phyloP scores from a whole-genome alignment of 768 basidiomycete genomes.

The Ramaria rubella region DNA sequence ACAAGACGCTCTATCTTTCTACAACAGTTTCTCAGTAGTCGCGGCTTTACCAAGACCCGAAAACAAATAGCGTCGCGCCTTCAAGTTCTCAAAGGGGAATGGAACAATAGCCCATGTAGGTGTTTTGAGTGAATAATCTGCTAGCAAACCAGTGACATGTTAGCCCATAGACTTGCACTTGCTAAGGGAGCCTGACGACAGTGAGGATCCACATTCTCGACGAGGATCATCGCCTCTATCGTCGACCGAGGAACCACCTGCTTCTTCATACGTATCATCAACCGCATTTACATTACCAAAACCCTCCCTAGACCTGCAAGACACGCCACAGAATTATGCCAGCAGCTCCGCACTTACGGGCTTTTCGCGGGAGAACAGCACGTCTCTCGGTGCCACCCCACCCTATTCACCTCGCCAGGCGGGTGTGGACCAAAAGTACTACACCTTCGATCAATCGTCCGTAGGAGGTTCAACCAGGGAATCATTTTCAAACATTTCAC shows the following conservation, averaged over 20 bases:
- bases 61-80: conserved; percentile 9
- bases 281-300: too few species aligned
- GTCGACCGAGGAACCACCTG: not conserved
- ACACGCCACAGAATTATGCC: too few species aligned
- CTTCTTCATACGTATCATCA: too few species aligned
- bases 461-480: too few species aligned
- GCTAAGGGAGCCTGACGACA: not conserved
- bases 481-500: too few species aligned
- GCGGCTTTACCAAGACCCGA: not conserved
- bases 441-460: too few species aligned
- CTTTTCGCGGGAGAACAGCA: too few species aligned
- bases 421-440: too few species aligned
- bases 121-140: not conserved
- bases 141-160: not conserved
- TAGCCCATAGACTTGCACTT: not conserved
- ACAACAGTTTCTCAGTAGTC: not conserved
- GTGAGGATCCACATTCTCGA: not conserved
- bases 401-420: too few species aligned
- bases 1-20: conserved; percentile 4
- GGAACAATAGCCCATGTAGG: conserved; percentile 1
- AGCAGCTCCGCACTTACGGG: too few species aligned
- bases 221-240: not conserved
- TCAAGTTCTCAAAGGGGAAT: conserved; percentile 8
- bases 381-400: too few species aligned
- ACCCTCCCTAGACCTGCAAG: too few species aligned